Evolutionary conservation across 495 filamentous ascomycete genomes (phyloP), one percentile per base, ranked within the genome.

Genomic region (Pyrenopolyporus hunteri): DNA sequence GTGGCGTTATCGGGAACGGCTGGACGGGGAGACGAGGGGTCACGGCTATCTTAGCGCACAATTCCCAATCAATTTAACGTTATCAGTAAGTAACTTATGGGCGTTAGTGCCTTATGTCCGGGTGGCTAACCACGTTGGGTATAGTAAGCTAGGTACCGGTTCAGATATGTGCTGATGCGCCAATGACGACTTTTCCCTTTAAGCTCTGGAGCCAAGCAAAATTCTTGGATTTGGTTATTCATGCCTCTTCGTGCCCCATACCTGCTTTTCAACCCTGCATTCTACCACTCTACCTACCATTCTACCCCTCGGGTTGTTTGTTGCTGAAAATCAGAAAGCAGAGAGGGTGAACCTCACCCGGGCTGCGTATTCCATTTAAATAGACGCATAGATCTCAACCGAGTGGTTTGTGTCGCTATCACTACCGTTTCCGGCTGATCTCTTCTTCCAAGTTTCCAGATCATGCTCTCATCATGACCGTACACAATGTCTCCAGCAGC

Each of bases 401-500:
- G 5, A 36, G 13, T 29, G n/a, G n/a, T n/a, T n/a, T 33, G 4
- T 2, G n/a, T 31, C 40, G 42, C 35, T 39, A 31, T 26, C 45
- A 6, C 23, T 19, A 32, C 37, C 25, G 16, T 32, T 31, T 14
- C n/a, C 10, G 5, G 16, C 26, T 13, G 22, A 25, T 13, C 11
- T 33, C n/a, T 42, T 14, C 14, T 36, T 50, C 4, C 4, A 31
- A 44, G 22, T 47, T 23, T 33, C 6, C 8, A 42, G 22, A 48
- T 20, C 36, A 46, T 16, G 20, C 31, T 40, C 49, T 63, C 67
- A 70, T 31, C 60, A 72, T 78, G 76, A 69, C 56, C 73, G 71
- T 69, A 64, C 68, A 73, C 70, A 67, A 80, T 79, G 78, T 73
- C 73, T 68, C 57, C 62, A 43, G 70, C 66, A 61, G 73, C 72